Percentiles rank a stretch among this genome's conserved stretches.
phyloP scores from a whole-genome alignment of 345 rosid genomes.

The Abelmoschus esculentus region DNA sequence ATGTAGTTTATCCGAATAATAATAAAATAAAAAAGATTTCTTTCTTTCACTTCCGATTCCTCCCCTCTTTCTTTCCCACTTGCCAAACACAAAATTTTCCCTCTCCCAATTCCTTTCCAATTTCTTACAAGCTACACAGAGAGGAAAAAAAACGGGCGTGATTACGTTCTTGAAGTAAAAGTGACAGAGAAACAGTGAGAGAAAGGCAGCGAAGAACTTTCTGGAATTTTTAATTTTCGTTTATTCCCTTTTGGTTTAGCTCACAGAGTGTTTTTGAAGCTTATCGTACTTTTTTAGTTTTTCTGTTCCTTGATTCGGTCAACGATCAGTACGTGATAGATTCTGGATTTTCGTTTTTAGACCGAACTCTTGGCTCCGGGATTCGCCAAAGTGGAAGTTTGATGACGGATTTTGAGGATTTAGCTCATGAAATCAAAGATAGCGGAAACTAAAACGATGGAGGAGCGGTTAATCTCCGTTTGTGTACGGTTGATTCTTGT shows the following conservation, averaged over 20 bases:
- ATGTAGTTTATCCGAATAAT: no score
- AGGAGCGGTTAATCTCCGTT: conserved; percentile 29
- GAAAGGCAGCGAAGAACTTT: background rate
- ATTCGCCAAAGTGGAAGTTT: background rate
- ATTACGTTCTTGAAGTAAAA: background rate
- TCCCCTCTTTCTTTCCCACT: background rate
- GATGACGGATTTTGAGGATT: background rate
- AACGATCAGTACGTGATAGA: background rate
- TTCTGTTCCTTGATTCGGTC: background rate
- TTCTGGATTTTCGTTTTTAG: background rate
- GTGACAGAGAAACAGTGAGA: background rate
- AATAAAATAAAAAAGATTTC: no score
- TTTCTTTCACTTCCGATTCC: no score
- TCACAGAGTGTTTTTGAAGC: background rate
- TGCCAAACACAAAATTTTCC: background rate
- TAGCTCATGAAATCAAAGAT: background rate
- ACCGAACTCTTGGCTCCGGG: background rate
- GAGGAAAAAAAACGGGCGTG: background rate
- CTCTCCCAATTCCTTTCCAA: background rate
- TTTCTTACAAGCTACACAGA: background rate
- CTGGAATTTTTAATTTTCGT: background rate
- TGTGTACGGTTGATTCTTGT: conserved; percentile 41
- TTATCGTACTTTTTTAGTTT: background rate
- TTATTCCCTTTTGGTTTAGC: background rate
- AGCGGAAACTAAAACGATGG: conserved; percentile 7